Conservation (phyloP, 2,329 filamentous ascomycete species). For the Fusarium robinianum region DNA sequence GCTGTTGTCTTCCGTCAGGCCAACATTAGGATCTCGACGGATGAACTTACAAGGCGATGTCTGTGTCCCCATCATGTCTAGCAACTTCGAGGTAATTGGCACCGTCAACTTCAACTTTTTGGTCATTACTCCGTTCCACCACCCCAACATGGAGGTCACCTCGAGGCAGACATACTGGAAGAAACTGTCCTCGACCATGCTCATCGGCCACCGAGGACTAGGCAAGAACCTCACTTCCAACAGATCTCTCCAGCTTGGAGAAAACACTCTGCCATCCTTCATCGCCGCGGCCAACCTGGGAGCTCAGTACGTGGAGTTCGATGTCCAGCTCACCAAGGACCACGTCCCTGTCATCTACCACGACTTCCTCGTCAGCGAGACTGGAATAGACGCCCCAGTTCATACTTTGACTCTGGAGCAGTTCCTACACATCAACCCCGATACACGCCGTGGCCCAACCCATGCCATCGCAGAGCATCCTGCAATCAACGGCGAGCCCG, state of each 20-base stretch:
- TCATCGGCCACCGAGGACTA: slow-evolving; percentile 72
- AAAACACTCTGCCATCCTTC: slow-evolving; percentile 95
- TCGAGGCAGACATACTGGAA: slow-evolving; percentile 96
- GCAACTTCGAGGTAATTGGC: slow-evolving; percentile 87
- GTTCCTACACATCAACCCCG: slow-evolving; percentile 83
- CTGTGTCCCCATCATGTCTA: slow-evolving; percentile 86
- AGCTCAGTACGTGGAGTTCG: slow-evolving; percentile 74
- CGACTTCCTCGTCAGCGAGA: slow-evolving; percentile 97
- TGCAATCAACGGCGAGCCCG: slow-evolving; percentile 41
- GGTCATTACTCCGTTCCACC: slow-evolving; percentile 90
- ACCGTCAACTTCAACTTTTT: slow-evolving; percentile 96
- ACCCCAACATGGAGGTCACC: slow-evolving; percentile 91
- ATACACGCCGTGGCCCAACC: slow-evolving; percentile 42
- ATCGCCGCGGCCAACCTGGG: slow-evolving; percentile 94
- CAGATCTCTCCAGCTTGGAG: slow-evolving; percentile 88
- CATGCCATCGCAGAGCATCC: slow-evolving; percentile 16
- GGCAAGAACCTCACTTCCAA: slow-evolving; percentile 88
- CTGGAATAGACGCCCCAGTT: slow-evolving; percentile 93
- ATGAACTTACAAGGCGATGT: slow-evolving; percentile 92
- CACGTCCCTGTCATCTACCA: slow-evolving; percentile 98
- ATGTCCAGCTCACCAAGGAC: slow-evolving; percentile 98
- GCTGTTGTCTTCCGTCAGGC: slow-evolving; percentile 82
- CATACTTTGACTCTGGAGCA: slow-evolving; percentile 94
- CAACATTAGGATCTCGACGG: slow-evolving; percentile 79
- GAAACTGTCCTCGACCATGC: slow-evolving; percentile 85